A percentile compares a stretch with the other conserved stretches of the same genome.
These are phyloP conservation scores for Oxalis stricta DNA, from an alignment of 441 rosid species.

Conservation along the genomic window DNA sequence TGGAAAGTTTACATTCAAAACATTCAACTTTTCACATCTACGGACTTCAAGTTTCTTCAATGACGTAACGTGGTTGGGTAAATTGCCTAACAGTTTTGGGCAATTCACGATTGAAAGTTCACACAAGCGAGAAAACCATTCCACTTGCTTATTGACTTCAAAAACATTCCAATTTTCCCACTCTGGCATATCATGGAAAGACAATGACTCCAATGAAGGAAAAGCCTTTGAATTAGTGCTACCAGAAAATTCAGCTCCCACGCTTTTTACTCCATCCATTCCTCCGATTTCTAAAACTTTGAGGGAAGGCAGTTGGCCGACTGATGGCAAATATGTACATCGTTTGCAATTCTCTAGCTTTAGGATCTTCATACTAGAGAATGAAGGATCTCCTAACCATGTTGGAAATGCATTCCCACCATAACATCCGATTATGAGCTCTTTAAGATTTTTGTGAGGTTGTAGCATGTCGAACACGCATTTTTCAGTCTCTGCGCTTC, in stretches of 20 bases:
- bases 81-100: background rate
- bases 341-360: background rate
- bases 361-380: background rate
- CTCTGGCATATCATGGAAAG: background rate
- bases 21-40: background rate
- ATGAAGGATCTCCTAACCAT: background rate
- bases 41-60: background rate
- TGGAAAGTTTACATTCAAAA: background rate
- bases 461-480: background rate
- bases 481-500: background rate
- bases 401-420: background rate
- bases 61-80: background rate
- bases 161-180: background rate
- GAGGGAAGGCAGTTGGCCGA: background rate
- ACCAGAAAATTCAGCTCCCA: background rate
- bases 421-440: background rate
- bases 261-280: too few species aligned
- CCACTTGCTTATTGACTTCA: background rate
- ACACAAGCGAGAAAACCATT: background rate
- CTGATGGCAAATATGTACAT: slow-evolving; percentile 3
- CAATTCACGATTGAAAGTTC: background rate
- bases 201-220: background rate
- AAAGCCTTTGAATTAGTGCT: background rate
- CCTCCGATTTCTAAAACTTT: too few species aligned
- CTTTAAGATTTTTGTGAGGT: background rate